These are phyloP conservation scores for Yamadazyma dushanensis DNA, from an alignment of 1,139 yeast species.

Conservation along the genomic window DNA sequence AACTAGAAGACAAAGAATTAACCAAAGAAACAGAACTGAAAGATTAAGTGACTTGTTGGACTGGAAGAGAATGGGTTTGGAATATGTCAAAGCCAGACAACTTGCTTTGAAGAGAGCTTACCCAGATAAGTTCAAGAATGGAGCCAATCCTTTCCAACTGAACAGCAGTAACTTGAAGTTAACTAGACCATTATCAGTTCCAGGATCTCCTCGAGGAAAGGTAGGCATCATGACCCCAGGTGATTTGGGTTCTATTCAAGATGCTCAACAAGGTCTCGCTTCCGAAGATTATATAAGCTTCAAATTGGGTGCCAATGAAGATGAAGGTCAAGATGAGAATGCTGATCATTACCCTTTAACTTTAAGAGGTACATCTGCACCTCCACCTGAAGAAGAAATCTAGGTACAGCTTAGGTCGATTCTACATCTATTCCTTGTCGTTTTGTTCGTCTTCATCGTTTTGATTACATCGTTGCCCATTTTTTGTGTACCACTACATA, in stretches of 20 bases:
- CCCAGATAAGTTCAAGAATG: slow-evolving; percentile 75
- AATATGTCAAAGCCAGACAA: slow-evolving; percentile 92
- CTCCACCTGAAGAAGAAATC: slow-evolving; percentile 28
- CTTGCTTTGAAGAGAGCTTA: slow-evolving; percentile 90
- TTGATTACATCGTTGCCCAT: too few relatives aligned
- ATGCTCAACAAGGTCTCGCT: slow-evolving; percentile 63
- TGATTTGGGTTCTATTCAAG: slow-evolving; percentile 94
- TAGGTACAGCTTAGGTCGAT: too few relatives aligned
- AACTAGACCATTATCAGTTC: slow-evolving; percentile 90
- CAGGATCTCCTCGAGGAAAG: slow-evolving; percentile 81
- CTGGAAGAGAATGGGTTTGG: slow-evolving; percentile 98
- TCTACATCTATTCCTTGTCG: too few relatives aligned
- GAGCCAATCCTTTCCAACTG: slow-evolving; percentile 60
- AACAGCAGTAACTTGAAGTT: slow-evolving; percentile 60
- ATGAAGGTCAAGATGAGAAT: slow-evolving; percentile 39
- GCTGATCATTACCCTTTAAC: slow-evolving; percentile 40
- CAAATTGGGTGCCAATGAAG: slow-evolving; percentile 53
- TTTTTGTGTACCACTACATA: background rate
- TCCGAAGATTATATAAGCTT: slow-evolving; percentile 83
- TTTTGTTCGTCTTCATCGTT: too few relatives aligned
- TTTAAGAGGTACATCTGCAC: slow-evolving; percentile 46
- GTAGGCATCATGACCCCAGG: slow-evolving; percentile 91
- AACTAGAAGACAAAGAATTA: slow-evolving; percentile 95
- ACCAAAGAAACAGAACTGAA: slow-evolving; percentile 96
- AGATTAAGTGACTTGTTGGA: slow-evolving; percentile 88